Base-by-base conservation (phyloP, 129 eudicot genomes). In the Daucus carota region DNA sequence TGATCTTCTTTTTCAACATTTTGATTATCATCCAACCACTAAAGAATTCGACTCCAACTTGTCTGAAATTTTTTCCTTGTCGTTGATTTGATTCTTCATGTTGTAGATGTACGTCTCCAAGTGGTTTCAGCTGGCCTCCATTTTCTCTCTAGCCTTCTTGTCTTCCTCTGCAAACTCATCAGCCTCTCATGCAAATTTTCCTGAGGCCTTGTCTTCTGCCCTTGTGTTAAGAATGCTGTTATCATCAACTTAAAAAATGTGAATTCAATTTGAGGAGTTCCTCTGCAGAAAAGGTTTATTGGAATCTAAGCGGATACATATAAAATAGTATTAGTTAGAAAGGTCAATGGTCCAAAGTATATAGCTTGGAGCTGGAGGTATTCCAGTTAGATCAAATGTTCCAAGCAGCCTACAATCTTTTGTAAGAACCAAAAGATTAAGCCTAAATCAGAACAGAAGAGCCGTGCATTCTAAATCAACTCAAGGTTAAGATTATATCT, bases 401-500 rank as follows among this genome's bases (percentile, higher is more conserved):
- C 97, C 97, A 24, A 92, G 97, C 82, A 89, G 86, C 72, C 92
- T 86, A 78, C 96, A 89, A 80, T 92, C 97, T 80, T 92, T 92
- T 70, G 92, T 89, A 11, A 92, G 87, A 84, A 90, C 89, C 78
- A 7, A 59, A 28, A 42, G 26, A 8, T 32, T 66, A 11, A 42
- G 33, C 6, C 20, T 68, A 54, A 22, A 48, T 48, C 10, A 48
- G 59, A 20, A 48, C 1, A 48, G 59, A 5, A 48, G 24, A 48
- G 6, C 66, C 14, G 24, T n/a, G 31, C 24, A 59, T 9, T 11
- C 66, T 26, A 5, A 8, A 59, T 59, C 9, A 59, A 59, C 4
- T 0, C 6, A 59, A 6, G 8, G 24, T 48, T 48, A 16, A 68
- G 7, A 79, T n/a, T 47, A 47, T 18, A 47, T 22, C 57, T 47